Base-by-base conservation (phyloP, 2,329 filamentous ascomycete genomes). In the Alternaria conjuncta region DNA sequence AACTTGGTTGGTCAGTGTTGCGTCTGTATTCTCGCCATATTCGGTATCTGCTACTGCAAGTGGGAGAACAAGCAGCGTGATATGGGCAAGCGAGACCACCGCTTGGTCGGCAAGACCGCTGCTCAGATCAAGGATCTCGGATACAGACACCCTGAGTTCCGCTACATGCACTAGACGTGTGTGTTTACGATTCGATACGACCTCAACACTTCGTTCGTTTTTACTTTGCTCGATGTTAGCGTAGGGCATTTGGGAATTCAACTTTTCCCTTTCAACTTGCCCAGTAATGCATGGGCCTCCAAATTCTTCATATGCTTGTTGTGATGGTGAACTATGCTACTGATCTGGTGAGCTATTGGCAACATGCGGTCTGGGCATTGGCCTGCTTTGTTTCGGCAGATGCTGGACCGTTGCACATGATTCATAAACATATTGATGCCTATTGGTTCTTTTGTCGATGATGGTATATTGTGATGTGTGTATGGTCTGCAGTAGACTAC, bases 71-170 rank as follows among this genome's bases (percentile, higher is more conserved):
- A 72, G 49, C 73, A 83, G 25, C 79, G 86, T 10, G 81, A 79
- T 3, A 68, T 78, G 6, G 86, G 86, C 6, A 85, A 82, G 66
- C 78, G 86, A 4, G 82, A 86, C 60, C 66, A 83, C 63, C 76
- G 86, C 3, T 76, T 88, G 4, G 81, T 83, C 12, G 86, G 86
- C 2, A 71, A 85, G 46, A 82, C 75, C 3, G 83, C 84, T 64
- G 80, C 79, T 20, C 74, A 88, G 74, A 80, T 83, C 57, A 75
- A 72, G 28, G 81, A 84, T 57, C 72, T 88, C 11, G 87, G 86
- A 1, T 85, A 86, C 67, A 76, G 81, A 43, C 85, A 88, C 70
- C 87, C 87, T 1, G 82, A 83, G 23, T 88, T 87, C 75, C 81
- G 84, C 36, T 88, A 87, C 71, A 88, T 88, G 61, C 78, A 83